phyloP scores from a whole-genome alignment of 2,329 filamentous ascomycete genomes.

The Pestalotiopsis sp. region DNA sequence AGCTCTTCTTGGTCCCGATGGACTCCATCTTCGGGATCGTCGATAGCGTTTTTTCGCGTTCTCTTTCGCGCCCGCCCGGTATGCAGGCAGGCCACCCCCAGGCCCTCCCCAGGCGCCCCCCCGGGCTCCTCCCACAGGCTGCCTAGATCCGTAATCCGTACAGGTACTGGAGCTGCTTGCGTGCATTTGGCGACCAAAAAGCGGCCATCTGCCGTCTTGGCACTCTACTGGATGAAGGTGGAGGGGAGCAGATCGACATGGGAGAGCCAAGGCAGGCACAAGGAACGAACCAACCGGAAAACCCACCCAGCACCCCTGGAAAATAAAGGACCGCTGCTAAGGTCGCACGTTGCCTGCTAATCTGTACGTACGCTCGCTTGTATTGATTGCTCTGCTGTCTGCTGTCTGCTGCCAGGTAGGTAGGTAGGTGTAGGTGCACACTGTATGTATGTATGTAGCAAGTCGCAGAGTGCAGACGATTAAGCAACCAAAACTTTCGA shows the following conservation, averaged over 20 bases:
- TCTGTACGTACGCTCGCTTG: not conserved
- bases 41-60: not conserved
- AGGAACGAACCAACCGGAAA: not conserved
- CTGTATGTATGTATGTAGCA: too few relatives aligned
- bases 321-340: not conserved
- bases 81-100: not conserved
- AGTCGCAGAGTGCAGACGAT: not conserved
- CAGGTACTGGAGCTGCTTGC: not conserved
- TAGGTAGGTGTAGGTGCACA: not conserved
- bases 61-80: not conserved
- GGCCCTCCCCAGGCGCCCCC: too few relatives aligned
- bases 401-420: not conserved
- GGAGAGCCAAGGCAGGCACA: not conserved
- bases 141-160: not conserved
- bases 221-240: not conserved
- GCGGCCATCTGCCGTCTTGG: constrained; percentile 12
- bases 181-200: not conserved
- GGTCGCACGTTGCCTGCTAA: not conserved
- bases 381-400: not conserved
- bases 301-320: not conserved
- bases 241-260: not conserved
- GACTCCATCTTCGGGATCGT: not conserved
- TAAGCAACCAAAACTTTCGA: not conserved
- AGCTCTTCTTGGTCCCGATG: not conserved
- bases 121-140: not conserved